These are phyloP conservation scores for Scenedesmus sp. DNA, from an alignment of 163 green algal species.

Conservation along the genomic window DNA sequence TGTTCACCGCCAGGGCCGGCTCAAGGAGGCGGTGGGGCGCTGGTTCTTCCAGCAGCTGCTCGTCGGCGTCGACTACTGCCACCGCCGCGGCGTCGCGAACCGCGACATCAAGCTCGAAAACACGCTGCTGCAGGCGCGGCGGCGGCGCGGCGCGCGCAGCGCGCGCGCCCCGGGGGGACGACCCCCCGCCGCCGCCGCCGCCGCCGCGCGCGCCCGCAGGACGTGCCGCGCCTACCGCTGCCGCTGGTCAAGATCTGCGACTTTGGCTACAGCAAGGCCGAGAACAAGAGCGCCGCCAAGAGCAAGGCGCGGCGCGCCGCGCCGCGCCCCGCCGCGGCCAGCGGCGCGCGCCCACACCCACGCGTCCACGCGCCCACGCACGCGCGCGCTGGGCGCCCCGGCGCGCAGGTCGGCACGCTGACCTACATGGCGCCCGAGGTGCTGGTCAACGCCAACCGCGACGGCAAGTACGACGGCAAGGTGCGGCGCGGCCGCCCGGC, in stretches of 20 bases:
- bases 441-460: conserved; percentile 27
- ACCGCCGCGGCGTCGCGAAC: conserved; percentile 61
- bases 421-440: conserved; percentile 96
- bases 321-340: too few relatives aligned
- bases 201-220: background rate
- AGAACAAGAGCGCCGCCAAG: conserved; percentile 26
- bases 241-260: conserved; percentile 94
- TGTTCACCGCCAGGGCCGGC: conserved; percentile 12
- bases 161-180: too few relatives aligned
- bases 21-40: conserved; percentile 66
- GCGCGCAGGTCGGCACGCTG: conserved; percentile 93
- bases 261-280: conserved; percentile 91
- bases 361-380: too few relatives aligned
- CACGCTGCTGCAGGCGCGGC: conserved; percentile 67
- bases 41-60: conserved; percentile 89
- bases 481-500: background rate
- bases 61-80: conserved; percentile 80
- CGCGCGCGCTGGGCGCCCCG: too few relatives aligned
- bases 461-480: conserved; percentile 47
- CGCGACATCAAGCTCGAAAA: conserved; percentile 87
- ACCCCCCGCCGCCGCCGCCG: too few relatives aligned
- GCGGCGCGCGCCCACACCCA: background rate
- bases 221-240: conserved; percentile 28
- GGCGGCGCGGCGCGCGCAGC: too few relatives aligned
- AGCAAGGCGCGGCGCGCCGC: conserved; percentile 19